Evolutionary conservation across 2,329 filamentous ascomycete species (phyloP), one percentile per base, ranked within the genome.

Genomic region (Fusarium sp.): DNA sequence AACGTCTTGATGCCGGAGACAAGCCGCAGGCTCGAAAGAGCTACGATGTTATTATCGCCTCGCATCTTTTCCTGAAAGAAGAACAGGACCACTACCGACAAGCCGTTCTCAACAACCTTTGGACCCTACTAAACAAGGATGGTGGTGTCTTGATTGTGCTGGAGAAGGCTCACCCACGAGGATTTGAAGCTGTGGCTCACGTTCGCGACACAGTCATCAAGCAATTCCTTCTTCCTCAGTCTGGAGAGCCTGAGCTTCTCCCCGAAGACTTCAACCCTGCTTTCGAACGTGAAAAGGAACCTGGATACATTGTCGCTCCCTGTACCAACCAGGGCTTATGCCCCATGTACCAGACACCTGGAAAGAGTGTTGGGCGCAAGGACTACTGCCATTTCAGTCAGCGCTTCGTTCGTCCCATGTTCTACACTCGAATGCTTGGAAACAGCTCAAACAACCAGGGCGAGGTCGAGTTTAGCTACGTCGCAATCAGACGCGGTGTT

Each of bases 371-470:
- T 28, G 93, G 94, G 8, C 89, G 95, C 58, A 94, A 94, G 74
- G 94, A 98, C 76, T 96, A 91, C 77, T 99, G 96, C 80, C 92
- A 92, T 79, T 98, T 99, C 79, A 87, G 86, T 67, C 96, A 99
- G 81, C 89, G 96, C 48, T 98, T 93, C 77, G 91, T 94, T 53
- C 89, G 94, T 0, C 96, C 96, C 1, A 82, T 85, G 0, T 98
- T 94, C 79, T 85, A 98, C 58, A 93, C 97, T 77, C 87, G 87
- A 48, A 86, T 98, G 48, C 82, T 97, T 21, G 88, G 89, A 20
- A 89, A 87, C 25, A 83, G 83, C 9, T 87, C 90, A 72, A 88
- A 88, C 68, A 98, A 97, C 78, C 92, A 97, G 76, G 95, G 97
- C 77, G 94, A 98, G 75, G 87, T 97, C 16, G 87, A 93, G 74